Evolutionary conservation across 768 basidiomycete species (phyloP).

Genomic region (Butyriboletus loyo): DNA sequence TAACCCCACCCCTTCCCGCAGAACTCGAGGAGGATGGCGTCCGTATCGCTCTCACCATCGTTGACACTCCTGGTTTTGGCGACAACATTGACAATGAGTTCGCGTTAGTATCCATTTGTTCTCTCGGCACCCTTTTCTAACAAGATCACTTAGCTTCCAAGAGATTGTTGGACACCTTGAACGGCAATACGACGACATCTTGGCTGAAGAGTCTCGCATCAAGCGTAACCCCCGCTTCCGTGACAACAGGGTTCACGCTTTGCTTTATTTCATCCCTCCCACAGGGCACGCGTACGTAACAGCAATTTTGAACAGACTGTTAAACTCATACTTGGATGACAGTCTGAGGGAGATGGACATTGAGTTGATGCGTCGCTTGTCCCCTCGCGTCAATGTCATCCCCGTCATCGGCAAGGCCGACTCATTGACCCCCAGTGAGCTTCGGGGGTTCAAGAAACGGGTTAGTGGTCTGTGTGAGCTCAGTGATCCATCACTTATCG

Average conservation of each 20-base stretch:
- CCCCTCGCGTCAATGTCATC: constrained; percentile 97
- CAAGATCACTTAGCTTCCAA: constrained; percentile 64
- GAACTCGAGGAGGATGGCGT: constrained; percentile 99
- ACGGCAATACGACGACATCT: constrained; percentile 97
- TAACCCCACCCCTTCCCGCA: constrained; percentile 29
- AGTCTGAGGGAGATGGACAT: constrained; percentile 98
- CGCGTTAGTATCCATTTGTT: constrained; percentile 58
- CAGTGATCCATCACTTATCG: constrained; percentile 1
- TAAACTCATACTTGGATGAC: neutral
- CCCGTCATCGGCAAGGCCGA: constrained; percentile 98
- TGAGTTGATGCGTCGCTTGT: constrained; percentile 96
- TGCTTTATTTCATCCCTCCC: constrained; percentile 97
- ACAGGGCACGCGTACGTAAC: constrained; percentile 90
- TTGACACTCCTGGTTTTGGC: constrained; percentile 98
- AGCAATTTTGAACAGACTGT: neutral
- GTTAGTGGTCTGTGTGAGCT: constrained; percentile 36
- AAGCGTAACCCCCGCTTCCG: constrained; percentile 99
- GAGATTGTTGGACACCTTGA: constrained; percentile 97
- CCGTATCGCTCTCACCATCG: constrained; percentile 95
- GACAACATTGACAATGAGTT: constrained; percentile 99
- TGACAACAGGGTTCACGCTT: constrained; percentile 94
- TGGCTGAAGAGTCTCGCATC: constrained; percentile 97
- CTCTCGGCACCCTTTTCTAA: constrained; percentile 3
- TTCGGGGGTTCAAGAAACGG: constrained; percentile 94
- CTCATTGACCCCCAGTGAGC: constrained; percentile 88